These are phyloP conservation scores for Aschersonia sp. DNA, from an alignment of 2,329 filamentous ascomycete species.

Conservation along the genomic window DNA sequence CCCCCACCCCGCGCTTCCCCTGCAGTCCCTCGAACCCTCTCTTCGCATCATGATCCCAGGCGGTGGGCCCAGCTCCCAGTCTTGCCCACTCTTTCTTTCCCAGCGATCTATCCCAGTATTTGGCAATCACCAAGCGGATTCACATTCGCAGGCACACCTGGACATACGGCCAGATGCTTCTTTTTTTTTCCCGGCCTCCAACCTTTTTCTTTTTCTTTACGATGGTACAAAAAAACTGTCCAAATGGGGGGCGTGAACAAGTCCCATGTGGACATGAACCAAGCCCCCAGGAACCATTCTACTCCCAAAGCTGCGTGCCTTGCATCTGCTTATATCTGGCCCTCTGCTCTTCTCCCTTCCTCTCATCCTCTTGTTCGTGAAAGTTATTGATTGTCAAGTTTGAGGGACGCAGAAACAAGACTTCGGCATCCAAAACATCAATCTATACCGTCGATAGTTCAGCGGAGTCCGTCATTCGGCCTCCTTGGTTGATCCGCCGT, in stretches of 20 bases:
- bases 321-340: conserved; percentile 4
- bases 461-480: conserved; percentile 7
- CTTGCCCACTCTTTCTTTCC: not conserved
- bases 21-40: not conserved
- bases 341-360: conserved; percentile 6
- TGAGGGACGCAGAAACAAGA: conserved; percentile 8
- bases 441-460: conserved; percentile 11
- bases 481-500: conserved; percentile 9
- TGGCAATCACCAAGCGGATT: conserved; percentile 1
- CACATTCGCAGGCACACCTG: conserved; percentile 2
- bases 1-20: not conserved
- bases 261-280: not conserved
- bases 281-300: not conserved
- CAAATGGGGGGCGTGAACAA: too few relatives aligned
- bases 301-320: not conserved
- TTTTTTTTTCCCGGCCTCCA: not conserved
- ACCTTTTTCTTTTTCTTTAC: not conserved
- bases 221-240: not conserved
- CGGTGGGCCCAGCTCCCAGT: not conserved
- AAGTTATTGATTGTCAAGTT: conserved; percentile 4
- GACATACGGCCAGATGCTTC: not conserved
- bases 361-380: not conserved
- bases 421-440: conserved; percentile 11
- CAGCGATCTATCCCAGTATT: conserved; percentile 1
- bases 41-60: not conserved